Percentiles rank a stretch among this genome's conserved stretches.
Evolutionary conservation across 805 yeast genomes (phyloP).

Genomic region (Saturnispora bothae): DNA sequence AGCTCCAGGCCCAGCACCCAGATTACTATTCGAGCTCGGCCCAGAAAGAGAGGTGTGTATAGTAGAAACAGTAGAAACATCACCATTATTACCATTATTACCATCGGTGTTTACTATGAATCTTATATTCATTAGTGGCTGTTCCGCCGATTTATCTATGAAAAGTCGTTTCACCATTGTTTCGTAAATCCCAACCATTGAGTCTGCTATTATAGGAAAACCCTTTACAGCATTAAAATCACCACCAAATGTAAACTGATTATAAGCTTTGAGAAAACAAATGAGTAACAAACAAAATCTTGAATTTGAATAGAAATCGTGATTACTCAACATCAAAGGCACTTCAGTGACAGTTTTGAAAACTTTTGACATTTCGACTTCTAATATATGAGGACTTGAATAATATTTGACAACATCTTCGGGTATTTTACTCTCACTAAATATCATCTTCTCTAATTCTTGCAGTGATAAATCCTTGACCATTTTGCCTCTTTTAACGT

Average conservation of each 20-base stretch:
- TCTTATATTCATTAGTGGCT: not conserved
- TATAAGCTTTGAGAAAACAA: slow-evolving; percentile 1
- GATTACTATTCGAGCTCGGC: too few species aligned
- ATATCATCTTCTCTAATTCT: not conserved
- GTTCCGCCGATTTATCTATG: not conserved
- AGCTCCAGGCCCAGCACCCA: not conserved
- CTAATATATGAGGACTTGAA: slow-evolving; percentile 4
- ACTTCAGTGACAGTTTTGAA: not conserved
- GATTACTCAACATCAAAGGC: slow-evolving; percentile 2
- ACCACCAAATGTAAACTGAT: slow-evolving; percentile 1
- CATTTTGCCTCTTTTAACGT: not conserved
- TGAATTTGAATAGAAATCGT: slow-evolving; percentile 1
- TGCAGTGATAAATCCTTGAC: not conserved
- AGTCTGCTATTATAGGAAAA: not conserved
- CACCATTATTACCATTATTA: not conserved
- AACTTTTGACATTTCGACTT: not conserved
- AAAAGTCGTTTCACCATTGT: not conserved
- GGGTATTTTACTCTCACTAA: not conserved
- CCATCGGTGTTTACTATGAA: not conserved
- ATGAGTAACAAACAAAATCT: slow-evolving; percentile 1
- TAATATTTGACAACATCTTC: not conserved
- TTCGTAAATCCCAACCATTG: slow-evolving; percentile 3
- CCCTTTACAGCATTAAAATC: not conserved
- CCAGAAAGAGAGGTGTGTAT: not conserved
- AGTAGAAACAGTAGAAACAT: not conserved